A percentile compares a stretch with the other conserved stretches of the same genome.
Conservation (phyloP, 1,284 basidiomycete species). For the Cutaneotrichosporon sp. region DNA sequence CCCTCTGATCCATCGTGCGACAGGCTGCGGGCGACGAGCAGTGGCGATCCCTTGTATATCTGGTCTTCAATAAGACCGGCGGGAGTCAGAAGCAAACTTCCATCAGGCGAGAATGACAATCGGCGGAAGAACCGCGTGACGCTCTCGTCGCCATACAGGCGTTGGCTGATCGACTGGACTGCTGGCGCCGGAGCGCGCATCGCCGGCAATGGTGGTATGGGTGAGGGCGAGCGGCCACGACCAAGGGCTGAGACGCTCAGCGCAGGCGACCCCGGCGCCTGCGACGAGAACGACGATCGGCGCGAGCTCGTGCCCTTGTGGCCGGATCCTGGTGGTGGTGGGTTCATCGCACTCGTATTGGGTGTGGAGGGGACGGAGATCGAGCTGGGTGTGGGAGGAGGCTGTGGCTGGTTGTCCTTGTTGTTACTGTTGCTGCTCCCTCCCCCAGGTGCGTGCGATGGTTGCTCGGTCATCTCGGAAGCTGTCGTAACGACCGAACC, state of each 20-base stretch:
- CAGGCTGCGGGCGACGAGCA: slow-evolving; percentile 38
- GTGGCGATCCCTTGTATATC: slow-evolving; percentile 54
- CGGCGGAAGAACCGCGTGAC: slow-evolving; percentile 94
- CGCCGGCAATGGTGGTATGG: slow-evolving; percentile 82
- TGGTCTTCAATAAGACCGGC: slow-evolving; percentile 95
- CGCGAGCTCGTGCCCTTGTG: slow-evolving; percentile 57
- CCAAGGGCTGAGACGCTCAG: slow-evolving; percentile 33
- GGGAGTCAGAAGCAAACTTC: slow-evolving; percentile 84
- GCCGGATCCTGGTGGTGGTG: slow-evolving; percentile 34
- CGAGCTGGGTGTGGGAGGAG: slow-evolving; percentile 28
- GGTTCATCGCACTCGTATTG: slow-evolving; percentile 42
- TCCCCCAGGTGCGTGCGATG: too few relatives aligned
- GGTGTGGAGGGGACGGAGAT: slow-evolving; percentile 44
- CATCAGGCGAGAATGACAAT: slow-evolving; percentile 90
- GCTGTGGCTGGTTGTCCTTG: slow-evolving; percentile 8
- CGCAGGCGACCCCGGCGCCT: slow-evolving; percentile 44
- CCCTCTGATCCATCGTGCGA: slow-evolving; percentile 37
- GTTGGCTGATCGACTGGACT: slow-evolving; percentile 49
- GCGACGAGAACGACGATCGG: slow-evolving; percentile 75
- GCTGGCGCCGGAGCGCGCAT: slow-evolving; percentile 56
- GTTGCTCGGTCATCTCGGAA: slow-evolving; percentile 53
- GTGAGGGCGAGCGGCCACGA: slow-evolving; percentile 74
- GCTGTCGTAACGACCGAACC: slow-evolving; percentile 59
- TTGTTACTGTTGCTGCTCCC: too few relatives aligned
- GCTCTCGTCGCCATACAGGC: slow-evolving; percentile 90